phyloP scores from a whole-genome alignment of 2,329 filamentous ascomycete species.

The Trichoderma breve region DNA sequence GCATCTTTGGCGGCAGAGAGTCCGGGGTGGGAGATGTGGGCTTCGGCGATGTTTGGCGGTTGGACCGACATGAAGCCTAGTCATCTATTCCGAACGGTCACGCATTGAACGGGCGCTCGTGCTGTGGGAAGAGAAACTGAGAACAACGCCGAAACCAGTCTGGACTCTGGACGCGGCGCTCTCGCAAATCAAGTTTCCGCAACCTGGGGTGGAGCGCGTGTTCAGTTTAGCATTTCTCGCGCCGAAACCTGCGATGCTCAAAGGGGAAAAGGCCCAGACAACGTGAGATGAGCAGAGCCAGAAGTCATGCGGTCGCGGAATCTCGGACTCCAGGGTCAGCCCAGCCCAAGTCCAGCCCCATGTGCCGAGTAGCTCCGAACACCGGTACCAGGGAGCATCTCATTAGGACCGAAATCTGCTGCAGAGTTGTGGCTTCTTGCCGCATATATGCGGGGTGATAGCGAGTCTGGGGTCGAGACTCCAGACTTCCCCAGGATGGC shows the following conservation, averaged over 20 bases:
- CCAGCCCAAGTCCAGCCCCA: background rate
- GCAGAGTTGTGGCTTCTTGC: background rate
- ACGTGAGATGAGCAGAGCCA: background rate
- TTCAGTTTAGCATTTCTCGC: background rate
- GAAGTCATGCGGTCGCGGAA: background rate
- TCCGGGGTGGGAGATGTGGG: background rate
- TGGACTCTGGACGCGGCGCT: background rate
- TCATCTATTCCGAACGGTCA: background rate
- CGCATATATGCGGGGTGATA: background rate
- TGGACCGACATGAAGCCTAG: conserved; percentile 11
- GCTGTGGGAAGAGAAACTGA: background rate
- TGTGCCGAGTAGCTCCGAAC: background rate
- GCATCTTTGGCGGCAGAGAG: background rate
- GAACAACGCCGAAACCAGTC: background rate
- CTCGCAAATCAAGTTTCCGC: background rate
- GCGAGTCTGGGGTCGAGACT: background rate
- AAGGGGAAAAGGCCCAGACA: background rate
- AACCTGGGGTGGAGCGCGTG: background rate
- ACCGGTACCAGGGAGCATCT: background rate
- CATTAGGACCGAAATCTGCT: background rate
- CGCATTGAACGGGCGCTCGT: background rate
- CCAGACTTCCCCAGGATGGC: background rate
- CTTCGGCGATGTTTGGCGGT: background rate
- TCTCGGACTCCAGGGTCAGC: conserved; percentile 2
- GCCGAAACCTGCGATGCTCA: background rate